Percentiles rank a stretch among this genome's conserved stretches.
These are phyloP conservation scores for Kurtzmaniella quercitrusa DNA, from an alignment of 1,139 yeast genomes.

Conservation along the genomic window DNA sequence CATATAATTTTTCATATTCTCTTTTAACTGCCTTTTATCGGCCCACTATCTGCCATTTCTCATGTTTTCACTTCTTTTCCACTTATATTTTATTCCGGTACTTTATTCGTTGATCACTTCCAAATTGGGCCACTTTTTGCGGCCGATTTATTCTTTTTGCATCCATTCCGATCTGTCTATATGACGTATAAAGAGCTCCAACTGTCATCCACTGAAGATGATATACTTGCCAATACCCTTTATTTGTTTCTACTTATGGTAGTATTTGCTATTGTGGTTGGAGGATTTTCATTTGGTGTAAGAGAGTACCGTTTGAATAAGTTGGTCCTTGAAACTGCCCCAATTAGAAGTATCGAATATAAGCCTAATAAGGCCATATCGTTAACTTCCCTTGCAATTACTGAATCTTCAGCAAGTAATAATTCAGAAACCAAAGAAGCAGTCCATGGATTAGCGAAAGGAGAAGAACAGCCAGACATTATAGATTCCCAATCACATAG, in stretches of 20 bases:
- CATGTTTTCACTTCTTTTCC: no score
- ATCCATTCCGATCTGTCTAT: background rate
- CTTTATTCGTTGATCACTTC: background rate
- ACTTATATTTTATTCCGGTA: no score
- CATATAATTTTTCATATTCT: no score
- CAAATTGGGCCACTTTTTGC: background rate
- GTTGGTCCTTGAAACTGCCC: background rate
- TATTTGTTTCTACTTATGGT: conserved; percentile 26
- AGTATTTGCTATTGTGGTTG: conserved; percentile 17
- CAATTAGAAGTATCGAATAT: background rate
- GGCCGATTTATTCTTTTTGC: conserved; percentile 1
- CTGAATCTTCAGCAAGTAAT: background rate
- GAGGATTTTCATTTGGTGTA: conserved; percentile 21
- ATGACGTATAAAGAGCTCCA: background rate
- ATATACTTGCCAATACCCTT: conserved; percentile 24
- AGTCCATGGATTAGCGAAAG: no score
- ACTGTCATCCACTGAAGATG: conserved; percentile 11
- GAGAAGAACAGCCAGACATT: no score
- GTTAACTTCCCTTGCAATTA: background rate
- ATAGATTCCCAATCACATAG: no score
- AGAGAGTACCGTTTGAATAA: conserved; percentile 19
- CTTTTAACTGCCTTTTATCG: no score
- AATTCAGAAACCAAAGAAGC: no score
- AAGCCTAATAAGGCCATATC: background rate
- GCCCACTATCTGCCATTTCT: no score